Percentiles rank a stretch among this genome's conserved stretches.
These are phyloP conservation scores for Aspergillus sclerotioniger DNA, from an alignment of 495 filamentous ascomycete species.

Conservation along the genomic window DNA sequence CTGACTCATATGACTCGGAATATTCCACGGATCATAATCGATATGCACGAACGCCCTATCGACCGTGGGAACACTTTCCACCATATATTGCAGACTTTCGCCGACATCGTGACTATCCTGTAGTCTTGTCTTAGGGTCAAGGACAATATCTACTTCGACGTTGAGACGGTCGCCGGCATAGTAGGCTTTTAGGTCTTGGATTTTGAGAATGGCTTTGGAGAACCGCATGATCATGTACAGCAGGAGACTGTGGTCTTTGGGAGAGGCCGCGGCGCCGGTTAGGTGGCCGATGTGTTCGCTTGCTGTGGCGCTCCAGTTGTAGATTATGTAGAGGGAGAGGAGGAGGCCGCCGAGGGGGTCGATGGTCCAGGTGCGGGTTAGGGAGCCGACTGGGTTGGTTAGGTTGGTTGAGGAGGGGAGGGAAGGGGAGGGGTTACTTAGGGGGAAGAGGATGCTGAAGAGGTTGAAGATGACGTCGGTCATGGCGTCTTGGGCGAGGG, in stretches of 20 bases:
- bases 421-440: constrained; percentile 14
- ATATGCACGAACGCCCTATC: constrained; percentile 73
- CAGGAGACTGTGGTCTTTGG: constrained; percentile 79
- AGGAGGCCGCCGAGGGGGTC: constrained; percentile 82
- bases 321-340: constrained; percentile 78
- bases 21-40: constrained; percentile 78
- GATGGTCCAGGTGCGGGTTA: constrained; percentile 76
- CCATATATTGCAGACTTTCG: constrained; percentile 85
- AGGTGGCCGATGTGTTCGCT: constrained; percentile 78
- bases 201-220: constrained; percentile 81
- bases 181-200: constrained; percentile 85
- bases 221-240: constrained; percentile 95
- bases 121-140: constrained; percentile 74
- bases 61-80: constrained; percentile 80
- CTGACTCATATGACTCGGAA: constrained; percentile 84
- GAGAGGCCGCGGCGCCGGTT: constrained; percentile 74
- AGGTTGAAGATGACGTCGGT: constrained; percentile 87
- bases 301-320: constrained; percentile 78
- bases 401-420: constrained; percentile 3
- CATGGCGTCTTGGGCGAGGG: constrained; percentile 66
- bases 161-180: constrained; percentile 88
- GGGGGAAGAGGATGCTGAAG: constrained; percentile 70
- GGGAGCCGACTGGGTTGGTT: constrained; percentile 61
- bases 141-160: constrained; percentile 79
- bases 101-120: constrained; percentile 87